phyloP scores from a whole-genome alignment of 345 rosid species.

The Salix suchowensis region DNA sequence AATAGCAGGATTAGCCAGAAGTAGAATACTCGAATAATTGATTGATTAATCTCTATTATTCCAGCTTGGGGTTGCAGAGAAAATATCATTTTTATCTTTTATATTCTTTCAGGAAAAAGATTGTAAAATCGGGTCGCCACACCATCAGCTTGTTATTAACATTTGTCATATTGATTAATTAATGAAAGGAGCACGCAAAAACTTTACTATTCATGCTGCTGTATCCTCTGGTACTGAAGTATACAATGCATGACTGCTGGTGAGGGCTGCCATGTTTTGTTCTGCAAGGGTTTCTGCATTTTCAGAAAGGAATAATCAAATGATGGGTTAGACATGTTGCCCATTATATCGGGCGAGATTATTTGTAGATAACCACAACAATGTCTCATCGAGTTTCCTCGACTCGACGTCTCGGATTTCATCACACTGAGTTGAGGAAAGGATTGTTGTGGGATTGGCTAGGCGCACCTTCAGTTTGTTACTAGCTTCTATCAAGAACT shows the following conservation, averaged over 20 bases:
- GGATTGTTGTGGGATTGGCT: neutral
- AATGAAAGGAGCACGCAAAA: slow-evolving; percentile 20
- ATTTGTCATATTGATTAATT: slow-evolving; percentile 56
- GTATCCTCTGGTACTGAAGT: neutral
- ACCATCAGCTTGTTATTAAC: slow-evolving; percentile 45
- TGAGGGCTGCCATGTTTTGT: neutral
- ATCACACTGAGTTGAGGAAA: neutral
- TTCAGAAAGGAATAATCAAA: neutral
- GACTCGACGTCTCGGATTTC: neutral
- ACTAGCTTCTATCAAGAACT: neutral
- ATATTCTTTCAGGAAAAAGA: slow-evolving; percentile 39
- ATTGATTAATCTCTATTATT: slow-evolving; percentile 30
- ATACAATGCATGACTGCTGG: neutral
- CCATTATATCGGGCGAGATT: neutral
- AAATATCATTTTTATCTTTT: slow-evolving; percentile 28
- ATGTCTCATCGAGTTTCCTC: neutral
- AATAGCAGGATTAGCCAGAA: slow-evolving; percentile 38
- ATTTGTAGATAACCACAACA: neutral
- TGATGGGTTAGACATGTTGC: neutral
- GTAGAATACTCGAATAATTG: slow-evolving; percentile 35
- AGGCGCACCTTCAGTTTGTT: neutral
- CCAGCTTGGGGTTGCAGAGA: slow-evolving; percentile 33
- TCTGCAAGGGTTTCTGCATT: neutral
- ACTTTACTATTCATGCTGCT: slow-evolving; percentile 1
- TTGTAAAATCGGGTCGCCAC: slow-evolving; percentile 37